Percentiles rank a stretch among this genome's conserved stretches.
Conservation (phyloP, 768 basidiomycete species). For the Phallus indusiatus region DNA sequence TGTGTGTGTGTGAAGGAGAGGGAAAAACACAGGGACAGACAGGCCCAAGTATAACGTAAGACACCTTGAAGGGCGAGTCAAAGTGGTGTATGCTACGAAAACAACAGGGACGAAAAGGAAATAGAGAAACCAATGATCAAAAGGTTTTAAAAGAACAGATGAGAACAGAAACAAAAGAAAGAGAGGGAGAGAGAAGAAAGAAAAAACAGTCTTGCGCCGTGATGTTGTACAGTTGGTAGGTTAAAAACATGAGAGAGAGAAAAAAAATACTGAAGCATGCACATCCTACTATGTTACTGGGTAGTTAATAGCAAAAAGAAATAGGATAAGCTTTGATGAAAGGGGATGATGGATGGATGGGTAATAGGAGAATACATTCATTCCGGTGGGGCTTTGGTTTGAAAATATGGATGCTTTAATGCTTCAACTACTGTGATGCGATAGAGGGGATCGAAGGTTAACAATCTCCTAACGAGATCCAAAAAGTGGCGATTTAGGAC, state of each 20-base stretch:
- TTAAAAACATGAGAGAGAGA: background rate
- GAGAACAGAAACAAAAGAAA: background rate
- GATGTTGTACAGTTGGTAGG: slow-evolving; percentile 9
- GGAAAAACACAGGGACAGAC: background rate
- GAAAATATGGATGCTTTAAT: slow-evolving; percentile 80
- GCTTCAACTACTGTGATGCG: slow-evolving; percentile 86
- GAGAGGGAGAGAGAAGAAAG: background rate
- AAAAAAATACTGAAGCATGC: background rate
- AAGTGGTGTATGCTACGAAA: slow-evolving; percentile 10
- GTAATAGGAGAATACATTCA: background rate
- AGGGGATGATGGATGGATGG: background rate
- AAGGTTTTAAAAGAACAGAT: background rate
- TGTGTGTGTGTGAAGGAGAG: too few relatives aligned
- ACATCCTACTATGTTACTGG: background rate
- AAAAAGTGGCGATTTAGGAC: slow-evolving; percentile 70
- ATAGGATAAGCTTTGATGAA: background rate
- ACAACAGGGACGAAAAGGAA: slow-evolving; percentile 2
- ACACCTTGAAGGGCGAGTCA: background rate
- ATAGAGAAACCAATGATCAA: background rate
- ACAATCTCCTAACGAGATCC: slow-evolving; percentile 77
- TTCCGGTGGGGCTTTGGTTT: slow-evolving; percentile 14
- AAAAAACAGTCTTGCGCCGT: slow-evolving; percentile 2
- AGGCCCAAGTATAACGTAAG: background rate
- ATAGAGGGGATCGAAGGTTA: slow-evolving; percentile 83
- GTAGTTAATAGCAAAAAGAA: too few relatives aligned